phyloP scores from a whole-genome alignment of 331 rosid species.

The Telfairia occidentalis region DNA sequence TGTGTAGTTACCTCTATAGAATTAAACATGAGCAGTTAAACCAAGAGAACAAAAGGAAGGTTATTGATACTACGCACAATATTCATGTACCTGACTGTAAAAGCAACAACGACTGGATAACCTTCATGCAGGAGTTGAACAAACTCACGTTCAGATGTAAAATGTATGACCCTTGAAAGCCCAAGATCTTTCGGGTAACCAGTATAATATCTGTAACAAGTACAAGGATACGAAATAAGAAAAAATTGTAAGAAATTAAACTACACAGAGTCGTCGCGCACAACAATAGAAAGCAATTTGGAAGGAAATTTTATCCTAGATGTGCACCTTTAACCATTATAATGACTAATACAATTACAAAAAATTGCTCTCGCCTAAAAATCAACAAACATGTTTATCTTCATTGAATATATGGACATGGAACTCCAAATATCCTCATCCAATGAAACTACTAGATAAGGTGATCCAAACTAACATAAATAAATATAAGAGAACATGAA shows the following conservation, averaged over 20 bases:
- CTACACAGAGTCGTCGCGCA: background rate
- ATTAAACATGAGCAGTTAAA: conserved; percentile 15
- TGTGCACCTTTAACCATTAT: background rate
- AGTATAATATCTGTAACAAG: conserved; percentile 50
- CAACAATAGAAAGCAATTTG: background rate
- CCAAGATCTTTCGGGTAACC: conserved; percentile 88
- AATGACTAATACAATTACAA: background rate
- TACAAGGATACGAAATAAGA: background rate
- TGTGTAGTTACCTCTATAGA: conserved; percentile 67
- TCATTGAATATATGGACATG: background rate
- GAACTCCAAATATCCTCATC: background rate
- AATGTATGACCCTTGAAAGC: conserved; percentile 68
- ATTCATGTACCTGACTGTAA: conserved; percentile 52
- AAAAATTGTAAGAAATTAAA: background rate
- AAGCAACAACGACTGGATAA: conserved; percentile 72
- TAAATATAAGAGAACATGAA: background rate
- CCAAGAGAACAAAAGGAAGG: conserved; percentile 7
- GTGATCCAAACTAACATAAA: background rate
- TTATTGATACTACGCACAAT: background rate
- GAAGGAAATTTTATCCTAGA: background rate
- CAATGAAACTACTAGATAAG: background rate
- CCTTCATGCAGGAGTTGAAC: conserved; percentile 84
- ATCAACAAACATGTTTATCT: background rate
- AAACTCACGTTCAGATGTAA: conserved; percentile 84
- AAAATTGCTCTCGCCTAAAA: background rate